Conservation (phyloP, 352 stramenopile genomes). For the Phytophthora aleatoria region DNA sequence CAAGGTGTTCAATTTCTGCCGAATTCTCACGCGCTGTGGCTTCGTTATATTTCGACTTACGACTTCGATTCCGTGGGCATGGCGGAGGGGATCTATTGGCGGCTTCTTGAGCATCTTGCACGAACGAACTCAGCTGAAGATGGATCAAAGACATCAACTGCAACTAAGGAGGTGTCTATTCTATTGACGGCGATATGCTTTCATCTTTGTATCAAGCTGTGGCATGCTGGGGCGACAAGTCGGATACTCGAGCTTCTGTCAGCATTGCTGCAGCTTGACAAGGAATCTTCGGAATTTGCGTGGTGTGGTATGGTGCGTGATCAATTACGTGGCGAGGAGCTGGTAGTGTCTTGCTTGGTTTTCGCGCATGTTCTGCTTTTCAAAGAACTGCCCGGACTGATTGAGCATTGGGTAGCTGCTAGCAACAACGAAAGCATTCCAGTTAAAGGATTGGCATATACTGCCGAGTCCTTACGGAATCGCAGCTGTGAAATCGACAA, state of each 20-base stretch:
- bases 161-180: constrained; percentile 26
- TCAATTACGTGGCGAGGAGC: constrained; percentile 28
- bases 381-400: constrained; percentile 28
- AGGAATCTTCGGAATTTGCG: constrained; percentile 23
- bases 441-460: constrained; percentile 36
- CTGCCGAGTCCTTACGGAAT: constrained; percentile 26
- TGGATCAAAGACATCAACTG: neutral
- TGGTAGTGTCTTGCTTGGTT: constrained; percentile 25
- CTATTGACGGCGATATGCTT: constrained; percentile 40
- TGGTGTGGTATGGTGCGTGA: constrained; percentile 32
- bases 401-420: constrained; percentile 38
- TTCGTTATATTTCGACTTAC: constrained; percentile 46
- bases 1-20: constrained; percentile 49
- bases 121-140: constrained; percentile 10
- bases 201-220: constrained; percentile 44
- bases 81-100: constrained; percentile 37
- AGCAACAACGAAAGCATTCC: constrained; percentile 26
- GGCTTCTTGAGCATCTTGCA: constrained; percentile 41
- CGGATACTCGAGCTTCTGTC: constrained; percentile 29
- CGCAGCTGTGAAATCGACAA: constrained; percentile 6
- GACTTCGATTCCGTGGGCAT: constrained; percentile 41
- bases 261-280: constrained; percentile 30
- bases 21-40: constrained; percentile 47
- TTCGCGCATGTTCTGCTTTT: constrained; percentile 36
- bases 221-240: constrained; percentile 32